These are phyloP conservation scores for Penicillium daleae DNA, from an alignment of 495 filamentous ascomycete species.

Conservation along the genomic window DNA sequence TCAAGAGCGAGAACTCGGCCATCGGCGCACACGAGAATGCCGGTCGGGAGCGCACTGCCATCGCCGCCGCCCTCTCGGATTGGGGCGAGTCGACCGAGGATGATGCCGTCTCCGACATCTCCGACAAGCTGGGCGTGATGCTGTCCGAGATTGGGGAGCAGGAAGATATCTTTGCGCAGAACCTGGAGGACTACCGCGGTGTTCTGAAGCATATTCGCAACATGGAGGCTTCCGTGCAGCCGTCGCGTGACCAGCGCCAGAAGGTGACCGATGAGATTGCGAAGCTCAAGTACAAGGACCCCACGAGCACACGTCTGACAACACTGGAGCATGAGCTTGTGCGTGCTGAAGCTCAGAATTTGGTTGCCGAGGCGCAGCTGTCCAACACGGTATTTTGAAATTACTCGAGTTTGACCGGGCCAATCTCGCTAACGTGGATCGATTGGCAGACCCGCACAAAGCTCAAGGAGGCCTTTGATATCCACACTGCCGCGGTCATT, in stretches of 20 bases:
- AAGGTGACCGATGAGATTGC: conserved; percentile 91
- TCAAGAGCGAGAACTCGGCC: conserved; percentile 87
- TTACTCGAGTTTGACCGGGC: neutral
- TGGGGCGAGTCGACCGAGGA: conserved; percentile 93
- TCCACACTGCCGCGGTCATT: conserved; percentile 84
- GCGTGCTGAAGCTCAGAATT: conserved; percentile 87
- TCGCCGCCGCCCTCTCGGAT: conserved; percentile 90
- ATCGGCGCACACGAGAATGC: conserved; percentile 83
- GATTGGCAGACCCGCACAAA: conserved; percentile 79
- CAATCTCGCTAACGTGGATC: conserved; percentile 11
- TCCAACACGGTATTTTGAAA: conserved; percentile 73
- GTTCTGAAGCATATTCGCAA: conserved; percentile 89
- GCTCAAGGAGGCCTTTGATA: conserved; percentile 88
- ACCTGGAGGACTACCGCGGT: conserved; percentile 78
- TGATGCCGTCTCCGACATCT: conserved; percentile 82
- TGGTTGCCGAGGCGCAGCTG: conserved; percentile 96
- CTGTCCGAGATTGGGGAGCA: conserved; percentile 89
- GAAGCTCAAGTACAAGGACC: conserved; percentile 87
- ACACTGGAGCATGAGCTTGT: conserved; percentile 95
- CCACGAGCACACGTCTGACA: conserved; percentile 71
- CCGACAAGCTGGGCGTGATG: conserved; percentile 92
- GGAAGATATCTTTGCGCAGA: conserved; percentile 84
- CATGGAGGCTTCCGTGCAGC: conserved; percentile 91
- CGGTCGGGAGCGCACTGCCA: conserved; percentile 75
- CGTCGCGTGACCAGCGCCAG: conserved; percentile 78